phyloP scores from a whole-genome alignment of 768 basidiomycete genomes.

The Suillus cothurnatus region DNA sequence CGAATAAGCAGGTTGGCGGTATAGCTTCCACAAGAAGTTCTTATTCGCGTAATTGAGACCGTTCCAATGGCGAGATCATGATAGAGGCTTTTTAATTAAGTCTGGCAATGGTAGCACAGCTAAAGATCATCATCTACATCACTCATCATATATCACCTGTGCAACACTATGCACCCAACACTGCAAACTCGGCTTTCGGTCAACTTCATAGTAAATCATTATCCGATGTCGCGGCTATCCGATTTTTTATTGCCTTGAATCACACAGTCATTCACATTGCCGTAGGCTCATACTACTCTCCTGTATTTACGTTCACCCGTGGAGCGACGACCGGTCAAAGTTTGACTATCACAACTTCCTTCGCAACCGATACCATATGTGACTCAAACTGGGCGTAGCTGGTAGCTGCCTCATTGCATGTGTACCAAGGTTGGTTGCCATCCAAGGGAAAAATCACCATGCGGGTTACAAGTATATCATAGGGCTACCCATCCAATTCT shows the following conservation, averaged over 20 bases:
- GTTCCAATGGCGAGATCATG: not conserved
- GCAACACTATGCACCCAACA: not conserved
- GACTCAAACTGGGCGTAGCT: not conserved
- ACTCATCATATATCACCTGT: not conserved
- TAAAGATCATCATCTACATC: not conserved
- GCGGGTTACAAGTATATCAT: not conserved
- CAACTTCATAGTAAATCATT: not conserved
- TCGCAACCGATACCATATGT: constrained; percentile 2
- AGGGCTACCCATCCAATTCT: not conserved
- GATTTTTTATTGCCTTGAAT: constrained; percentile 7
- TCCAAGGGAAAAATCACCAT: not conserved
- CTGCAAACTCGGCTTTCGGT: constrained; percentile 1
- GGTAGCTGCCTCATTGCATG: constrained; percentile 1
- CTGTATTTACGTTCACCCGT: too few relatives aligned
- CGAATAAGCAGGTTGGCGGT: not conserved
- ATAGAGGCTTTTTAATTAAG: constrained; percentile 3
- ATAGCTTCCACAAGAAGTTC: not conserved
- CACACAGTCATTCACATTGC: not conserved
- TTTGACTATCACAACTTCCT: not conserved
- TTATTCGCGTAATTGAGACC: constrained; percentile 2
- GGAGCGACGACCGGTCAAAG: not conserved
- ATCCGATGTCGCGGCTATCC: constrained; percentile 9
- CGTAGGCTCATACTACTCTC: not conserved
- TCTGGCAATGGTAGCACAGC: not conserved
- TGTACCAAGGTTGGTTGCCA: not conserved